Percentiles rank a stretch among this genome's conserved stretches.
Evolutionary conservation across 192 early-diverging fungal genomes (phyloP).

Genomic region (Umbelopsis sp.): DNA sequence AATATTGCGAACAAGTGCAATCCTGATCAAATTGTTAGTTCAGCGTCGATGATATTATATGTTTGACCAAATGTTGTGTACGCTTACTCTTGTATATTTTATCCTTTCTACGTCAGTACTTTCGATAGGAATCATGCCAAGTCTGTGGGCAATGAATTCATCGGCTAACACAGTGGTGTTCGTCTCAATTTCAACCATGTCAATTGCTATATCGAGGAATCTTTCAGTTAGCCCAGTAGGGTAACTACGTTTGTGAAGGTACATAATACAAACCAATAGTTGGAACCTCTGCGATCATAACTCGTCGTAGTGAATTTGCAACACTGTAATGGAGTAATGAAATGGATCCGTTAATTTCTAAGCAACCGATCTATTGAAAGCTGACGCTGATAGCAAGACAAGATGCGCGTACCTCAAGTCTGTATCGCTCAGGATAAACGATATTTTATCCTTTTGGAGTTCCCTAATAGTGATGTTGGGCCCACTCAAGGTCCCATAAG

Average conservation of each 20-base stretch:
- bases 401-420: conserved; percentile 66
- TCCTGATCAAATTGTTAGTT: conserved; percentile 47
- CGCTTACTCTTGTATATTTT: conserved; percentile 73
- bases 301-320: conserved; percentile 89
- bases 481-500: conserved; percentile 39
- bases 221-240: background rate
- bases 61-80: too few relatives aligned
- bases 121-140: conserved; percentile 91
- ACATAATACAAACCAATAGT: conserved; percentile 69
- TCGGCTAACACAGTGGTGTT: conserved; percentile 95
- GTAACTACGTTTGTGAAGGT: background rate
- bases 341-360: background rate
- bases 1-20: conserved; percentile 80
- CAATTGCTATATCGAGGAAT: conserved; percentile 69
- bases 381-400: background rate
- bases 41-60: background rate
- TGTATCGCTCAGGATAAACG: conserved; percentile 85
- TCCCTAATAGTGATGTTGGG: conserved; percentile 65
- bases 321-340: conserved; percentile 53
- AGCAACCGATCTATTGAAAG: background rate
- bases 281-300: conserved; percentile 98
- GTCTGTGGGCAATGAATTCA: conserved; percentile 93
- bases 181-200: conserved; percentile 92
- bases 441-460: conserved; percentile 60
- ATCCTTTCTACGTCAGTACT: conserved; percentile 79